phyloP scores from a whole-genome alignment of 371 early-diverging fungal genomes.

The Mucor sp. region DNA sequence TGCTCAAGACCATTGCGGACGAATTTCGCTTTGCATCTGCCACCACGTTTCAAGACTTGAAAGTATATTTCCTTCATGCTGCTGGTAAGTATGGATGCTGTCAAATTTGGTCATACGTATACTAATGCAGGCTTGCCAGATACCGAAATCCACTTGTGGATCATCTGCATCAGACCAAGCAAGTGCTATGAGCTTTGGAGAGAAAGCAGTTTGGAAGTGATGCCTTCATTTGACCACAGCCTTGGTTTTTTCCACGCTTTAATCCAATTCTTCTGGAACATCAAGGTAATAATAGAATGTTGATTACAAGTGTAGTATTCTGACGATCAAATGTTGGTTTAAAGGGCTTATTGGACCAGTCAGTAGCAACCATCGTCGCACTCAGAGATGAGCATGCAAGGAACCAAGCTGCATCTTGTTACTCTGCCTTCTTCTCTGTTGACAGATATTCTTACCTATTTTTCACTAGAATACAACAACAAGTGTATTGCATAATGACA shows the following conservation, averaged over 20 bases:
- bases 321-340: no score
- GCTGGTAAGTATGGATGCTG: slow-evolving; percentile 12
- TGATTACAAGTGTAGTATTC: no score
- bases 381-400: no score
- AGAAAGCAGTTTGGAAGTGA: slow-evolving; percentile 14
- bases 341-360: no score
- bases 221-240: slow-evolving; percentile 18
- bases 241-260: slow-evolving; percentile 10
- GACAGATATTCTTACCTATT: no score
- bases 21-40: slow-evolving; percentile 9
- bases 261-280: slow-evolving; percentile 19
- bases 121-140: slow-evolving; percentile 13
- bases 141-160: slow-evolving; percentile 12
- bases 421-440: no score
- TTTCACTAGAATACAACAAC: no score
- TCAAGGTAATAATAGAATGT: slow-evolving; percentile 8
- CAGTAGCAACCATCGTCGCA: no score
- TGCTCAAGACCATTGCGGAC: slow-evolving; percentile 20
- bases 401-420: no score
- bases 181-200: slow-evolving; percentile 22
- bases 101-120: slow-evolving; percentile 5
- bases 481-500: no score
- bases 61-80: slow-evolving; percentile 15
- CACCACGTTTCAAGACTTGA: not conserved
- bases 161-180: slow-evolving; percentile 16